phyloP scores from a whole-genome alignment of 179 eudicot species.

The Patellifolia procumbens region DNA sequence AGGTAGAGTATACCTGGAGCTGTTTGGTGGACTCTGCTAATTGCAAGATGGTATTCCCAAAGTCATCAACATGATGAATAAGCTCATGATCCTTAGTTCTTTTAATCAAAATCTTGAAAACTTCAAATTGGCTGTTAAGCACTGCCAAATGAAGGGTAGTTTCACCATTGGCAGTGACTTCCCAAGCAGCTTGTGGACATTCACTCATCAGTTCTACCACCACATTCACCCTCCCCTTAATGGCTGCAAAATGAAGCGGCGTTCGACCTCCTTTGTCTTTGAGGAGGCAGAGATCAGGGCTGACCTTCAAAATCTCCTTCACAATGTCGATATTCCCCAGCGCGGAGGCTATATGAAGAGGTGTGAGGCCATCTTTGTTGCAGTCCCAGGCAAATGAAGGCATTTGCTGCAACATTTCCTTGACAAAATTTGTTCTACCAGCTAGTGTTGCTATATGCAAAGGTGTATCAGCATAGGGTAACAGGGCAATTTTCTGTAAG shows the following conservation, averaged over 20 bases:
- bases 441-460: slow-evolving; percentile 25
- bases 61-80: neutral
- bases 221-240: slow-evolving; percentile 25
- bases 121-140: slow-evolving; percentile 29
- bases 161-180: slow-evolving; percentile 31
- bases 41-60: neutral
- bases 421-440: slow-evolving; percentile 10
- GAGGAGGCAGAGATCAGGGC: slow-evolving; percentile 19
- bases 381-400: slow-evolving; percentile 26
- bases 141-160: slow-evolving; percentile 37
- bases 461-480: slow-evolving; percentile 17
- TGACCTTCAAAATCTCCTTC: slow-evolving; percentile 26
- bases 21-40: neutral
- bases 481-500: slow-evolving; percentile 13
- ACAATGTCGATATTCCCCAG: slow-evolving; percentile 27
- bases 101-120: slow-evolving; percentile 9
- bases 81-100: neutral
- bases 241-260: slow-evolving; percentile 31
- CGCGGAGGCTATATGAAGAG: slow-evolving; percentile 31
- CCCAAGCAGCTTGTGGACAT: slow-evolving; percentile 15
- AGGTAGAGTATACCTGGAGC: neutral
- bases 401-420: slow-evolving; percentile 8
- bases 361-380: slow-evolving; percentile 27
- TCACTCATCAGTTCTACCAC: slow-evolving; percentile 18
- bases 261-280: slow-evolving; percentile 26